Conservation (phyloP, 495 filamentous ascomycete genomes). For the Tuber aestivum region DNA sequence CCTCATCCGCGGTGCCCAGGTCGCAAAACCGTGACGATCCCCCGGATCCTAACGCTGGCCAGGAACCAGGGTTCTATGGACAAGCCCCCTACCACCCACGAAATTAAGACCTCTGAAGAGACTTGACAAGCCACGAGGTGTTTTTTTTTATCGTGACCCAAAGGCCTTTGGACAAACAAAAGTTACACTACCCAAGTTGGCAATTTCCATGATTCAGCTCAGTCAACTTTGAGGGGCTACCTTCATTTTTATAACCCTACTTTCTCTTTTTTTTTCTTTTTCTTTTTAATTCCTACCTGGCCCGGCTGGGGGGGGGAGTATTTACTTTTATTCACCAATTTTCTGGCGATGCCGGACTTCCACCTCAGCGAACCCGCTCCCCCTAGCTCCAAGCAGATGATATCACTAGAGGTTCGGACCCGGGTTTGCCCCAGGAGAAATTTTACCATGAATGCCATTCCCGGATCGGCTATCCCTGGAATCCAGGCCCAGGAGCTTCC, state of each 20-base stretch:
- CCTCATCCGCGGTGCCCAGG: neutral
- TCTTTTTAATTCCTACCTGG: neutral
- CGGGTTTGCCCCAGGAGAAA: neutral
- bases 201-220: conserved; percentile 1
- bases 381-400: neutral
- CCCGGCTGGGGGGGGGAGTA: neutral
- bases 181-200: neutral
- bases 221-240: neutral
- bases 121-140: neutral
- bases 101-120: neutral
- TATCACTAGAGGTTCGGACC: neutral
- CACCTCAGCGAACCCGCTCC: neutral
- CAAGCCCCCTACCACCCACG: neutral
- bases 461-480: neutral
- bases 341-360: neutral
- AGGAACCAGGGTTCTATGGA: neutral
- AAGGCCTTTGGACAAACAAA: neutral
- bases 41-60: neutral
- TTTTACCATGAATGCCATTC: conserved; percentile 1
- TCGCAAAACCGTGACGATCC: neutral
- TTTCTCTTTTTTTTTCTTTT: neutral
- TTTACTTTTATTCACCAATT: conserved; percentile 5
- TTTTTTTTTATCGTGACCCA: neutral
- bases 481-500: neutral
- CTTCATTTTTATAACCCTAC: neutral